phyloP scores from a whole-genome alignment of 164 flowering plant species.

The Brasenia schreberi region DNA sequence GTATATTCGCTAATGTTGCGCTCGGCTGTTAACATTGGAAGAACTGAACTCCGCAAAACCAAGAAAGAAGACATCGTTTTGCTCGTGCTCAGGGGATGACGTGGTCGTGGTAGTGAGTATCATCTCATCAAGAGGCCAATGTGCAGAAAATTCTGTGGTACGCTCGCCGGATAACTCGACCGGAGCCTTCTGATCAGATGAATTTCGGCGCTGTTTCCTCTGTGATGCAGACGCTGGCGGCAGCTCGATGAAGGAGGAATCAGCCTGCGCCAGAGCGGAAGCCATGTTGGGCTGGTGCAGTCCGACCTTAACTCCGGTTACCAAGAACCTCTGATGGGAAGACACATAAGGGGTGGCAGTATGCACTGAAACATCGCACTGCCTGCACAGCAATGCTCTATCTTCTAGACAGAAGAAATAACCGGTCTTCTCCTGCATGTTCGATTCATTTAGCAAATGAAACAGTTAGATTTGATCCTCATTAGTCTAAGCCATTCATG shows the following conservation, averaged over 20 bases:
- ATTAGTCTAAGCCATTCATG: not conserved
- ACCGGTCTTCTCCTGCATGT: constrained; percentile 18
- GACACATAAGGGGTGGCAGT: constrained; percentile 9
- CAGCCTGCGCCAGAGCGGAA: not conserved
- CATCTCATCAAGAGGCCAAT: constrained; percentile 9
- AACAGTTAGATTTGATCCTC: not conserved
- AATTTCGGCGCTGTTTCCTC: not conserved
- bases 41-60: constrained; percentile 5
- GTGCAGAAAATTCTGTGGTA: not conserved
- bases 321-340: constrained; percentile 24
- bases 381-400: constrained; percentile 19
- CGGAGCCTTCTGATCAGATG: not conserved
- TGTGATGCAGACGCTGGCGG: not conserved
- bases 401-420: constrained; percentile 29
- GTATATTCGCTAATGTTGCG: not conserved
- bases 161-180: not conserved
- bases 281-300: constrained; percentile 8
- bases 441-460: not conserved
- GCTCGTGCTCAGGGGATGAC: not conserved
- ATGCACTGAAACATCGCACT: constrained; percentile 23
- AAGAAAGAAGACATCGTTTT: not conserved
- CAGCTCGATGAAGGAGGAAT: not conserved
- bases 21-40: constrained; percentile 3
- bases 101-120: not conserved
- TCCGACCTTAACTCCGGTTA: constrained; percentile 20